Percentiles rank a stretch among this genome's conserved stretches.
Conservation (phyloP, 1,139 yeast species). For the Yamadazyma atmosphaerica region DNA sequence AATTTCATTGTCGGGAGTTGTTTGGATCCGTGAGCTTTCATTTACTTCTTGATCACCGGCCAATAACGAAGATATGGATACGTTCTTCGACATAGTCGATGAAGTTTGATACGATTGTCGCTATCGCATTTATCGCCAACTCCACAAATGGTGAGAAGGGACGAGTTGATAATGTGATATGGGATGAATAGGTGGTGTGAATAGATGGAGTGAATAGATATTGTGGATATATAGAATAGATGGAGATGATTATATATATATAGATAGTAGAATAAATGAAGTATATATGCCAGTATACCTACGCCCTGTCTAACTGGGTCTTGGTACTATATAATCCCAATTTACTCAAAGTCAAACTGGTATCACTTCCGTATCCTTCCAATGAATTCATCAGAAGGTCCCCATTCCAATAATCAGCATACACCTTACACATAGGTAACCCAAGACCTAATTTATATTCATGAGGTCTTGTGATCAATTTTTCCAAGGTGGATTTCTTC, state of each 20-base stretch:
- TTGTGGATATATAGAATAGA: too few species aligned
- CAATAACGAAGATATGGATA: conserved; percentile 27
- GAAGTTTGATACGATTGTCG: too few species aligned
- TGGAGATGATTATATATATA: too few species aligned
- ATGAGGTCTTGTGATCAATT: conserved; percentile 68
- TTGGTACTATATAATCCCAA: conserved; percentile 68
- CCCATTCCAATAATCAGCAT: conserved; percentile 97
- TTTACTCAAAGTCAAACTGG: conserved; percentile 74
- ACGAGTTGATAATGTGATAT: too few species aligned
- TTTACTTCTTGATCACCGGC: conserved; percentile 8
- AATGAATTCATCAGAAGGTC: conserved; percentile 76
- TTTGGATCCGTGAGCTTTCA: not conserved
- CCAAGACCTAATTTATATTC: conserved; percentile 81
- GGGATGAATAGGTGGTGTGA: not conserved
- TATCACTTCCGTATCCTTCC: conserved; percentile 92
- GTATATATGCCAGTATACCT: too few species aligned
- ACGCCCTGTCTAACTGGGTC: conserved; percentile 74
- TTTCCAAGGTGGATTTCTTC: conserved; percentile 38
- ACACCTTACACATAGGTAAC: conserved; percentile 85
- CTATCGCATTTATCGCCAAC: too few species aligned
- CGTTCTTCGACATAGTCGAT: conserved; percentile 16
- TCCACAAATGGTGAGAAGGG: too few species aligned
- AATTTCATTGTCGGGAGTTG: not conserved
- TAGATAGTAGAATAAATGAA: too few species aligned
- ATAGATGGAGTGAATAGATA: not conserved